phyloP scores from a whole-genome alignment of 2,329 filamentous ascomycete genomes.

The Alternaria sp. region DNA sequence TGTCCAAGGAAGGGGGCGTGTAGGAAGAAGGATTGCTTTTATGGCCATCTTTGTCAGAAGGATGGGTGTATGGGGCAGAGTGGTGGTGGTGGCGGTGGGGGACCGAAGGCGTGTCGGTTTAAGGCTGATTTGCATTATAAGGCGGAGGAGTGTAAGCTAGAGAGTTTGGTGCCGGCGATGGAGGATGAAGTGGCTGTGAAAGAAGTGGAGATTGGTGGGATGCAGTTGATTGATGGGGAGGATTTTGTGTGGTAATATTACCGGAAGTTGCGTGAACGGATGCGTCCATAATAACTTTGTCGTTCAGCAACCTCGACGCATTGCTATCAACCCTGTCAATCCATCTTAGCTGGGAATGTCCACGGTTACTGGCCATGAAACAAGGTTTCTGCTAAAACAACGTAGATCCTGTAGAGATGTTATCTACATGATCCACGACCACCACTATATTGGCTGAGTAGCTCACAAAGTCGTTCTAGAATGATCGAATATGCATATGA shows the following conservation, averaged over 20 bases:
- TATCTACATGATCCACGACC: not conserved
- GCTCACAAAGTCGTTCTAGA: not conserved
- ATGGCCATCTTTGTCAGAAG: constrained; percentile 58
- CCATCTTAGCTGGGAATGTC: too few relatives aligned
- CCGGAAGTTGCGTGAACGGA: not conserved
- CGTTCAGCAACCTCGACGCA: too few relatives aligned
- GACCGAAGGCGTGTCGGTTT: constrained; percentile 32
- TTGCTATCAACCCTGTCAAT: too few relatives aligned
- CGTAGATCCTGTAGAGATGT: not conserved
- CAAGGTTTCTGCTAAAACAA: too few relatives aligned
- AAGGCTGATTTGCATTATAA: constrained; percentile 34
- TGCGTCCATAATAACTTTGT: not conserved
- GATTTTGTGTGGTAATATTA: constrained; percentile 2
- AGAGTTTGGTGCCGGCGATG: constrained; percentile 31
- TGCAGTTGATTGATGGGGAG: not conserved
- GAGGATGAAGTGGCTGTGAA: not conserved
- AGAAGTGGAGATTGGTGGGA: not conserved
- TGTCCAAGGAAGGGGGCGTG: constrained; percentile 55
- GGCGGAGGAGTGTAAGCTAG: constrained; percentile 26
- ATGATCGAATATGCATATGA: not conserved
- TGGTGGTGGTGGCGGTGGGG: not conserved
- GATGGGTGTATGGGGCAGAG: constrained; percentile 30
- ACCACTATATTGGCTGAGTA: not conserved
- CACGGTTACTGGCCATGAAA: too few relatives aligned
- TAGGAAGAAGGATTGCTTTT: constrained; percentile 54